Conservation (phyloP, 2,329 filamentous ascomycete genomes). For the Aspergillus clavatus region DNA sequence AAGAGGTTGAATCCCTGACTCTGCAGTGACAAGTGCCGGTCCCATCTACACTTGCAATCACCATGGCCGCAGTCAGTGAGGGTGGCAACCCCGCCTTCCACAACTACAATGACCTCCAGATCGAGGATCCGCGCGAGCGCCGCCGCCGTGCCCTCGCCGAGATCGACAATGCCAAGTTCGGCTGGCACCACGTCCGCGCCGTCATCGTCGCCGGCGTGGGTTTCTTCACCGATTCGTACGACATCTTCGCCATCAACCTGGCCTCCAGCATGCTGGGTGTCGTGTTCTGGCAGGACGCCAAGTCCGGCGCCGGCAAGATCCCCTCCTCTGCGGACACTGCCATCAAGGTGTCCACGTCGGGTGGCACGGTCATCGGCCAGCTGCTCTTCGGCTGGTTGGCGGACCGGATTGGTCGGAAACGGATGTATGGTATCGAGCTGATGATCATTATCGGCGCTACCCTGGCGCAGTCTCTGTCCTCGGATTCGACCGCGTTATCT, state of each 20-base stretch:
- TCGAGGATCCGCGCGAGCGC: conserved; percentile 66
- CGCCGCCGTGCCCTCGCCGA: conserved; percentile 73
- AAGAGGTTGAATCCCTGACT: too few species aligned
- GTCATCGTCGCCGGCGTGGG: conserved; percentile 75
- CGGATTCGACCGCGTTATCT: conserved; percentile 58
- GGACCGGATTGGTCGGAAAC: conserved; percentile 72
- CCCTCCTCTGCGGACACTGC: conserved; percentile 67
- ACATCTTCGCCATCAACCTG: conserved; percentile 73
- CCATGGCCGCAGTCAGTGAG: not conserved
- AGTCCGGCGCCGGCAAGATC: conserved; percentile 46
- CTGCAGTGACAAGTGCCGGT: too few species aligned
- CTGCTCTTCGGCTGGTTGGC: conserved; percentile 73
- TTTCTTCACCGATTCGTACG: conserved; percentile 85
- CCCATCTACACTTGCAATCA: too few species aligned
- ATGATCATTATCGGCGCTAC: conserved; percentile 77
- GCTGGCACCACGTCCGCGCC: conserved; percentile 78
- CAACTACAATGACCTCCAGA: conserved; percentile 33
- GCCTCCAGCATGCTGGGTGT: conserved; percentile 72
- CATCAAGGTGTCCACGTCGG: conserved; percentile 80
- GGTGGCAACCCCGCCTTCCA: conserved; percentile 64
- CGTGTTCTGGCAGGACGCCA: conserved; percentile 64
- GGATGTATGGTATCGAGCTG: conserved; percentile 78
- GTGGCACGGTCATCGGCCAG: conserved; percentile 78
- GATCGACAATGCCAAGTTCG: conserved; percentile 74
- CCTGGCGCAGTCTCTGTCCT: conserved; percentile 64